A percentile compares a stretch with the other conserved stretches of the same genome.
Conservation (phyloP, 805 yeast species). For the Crinitomyces ghanaensis region DNA sequence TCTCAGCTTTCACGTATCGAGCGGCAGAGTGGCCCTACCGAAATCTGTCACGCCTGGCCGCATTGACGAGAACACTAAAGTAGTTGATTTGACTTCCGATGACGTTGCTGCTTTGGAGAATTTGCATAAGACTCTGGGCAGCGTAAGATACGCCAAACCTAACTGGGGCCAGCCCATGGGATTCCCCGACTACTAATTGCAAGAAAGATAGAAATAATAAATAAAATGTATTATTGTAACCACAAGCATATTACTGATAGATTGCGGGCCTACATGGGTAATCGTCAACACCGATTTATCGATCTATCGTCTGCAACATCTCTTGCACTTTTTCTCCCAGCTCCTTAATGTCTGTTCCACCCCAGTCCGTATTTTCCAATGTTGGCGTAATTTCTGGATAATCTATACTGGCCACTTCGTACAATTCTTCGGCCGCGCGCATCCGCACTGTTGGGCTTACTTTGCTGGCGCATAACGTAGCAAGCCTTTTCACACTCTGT, state of each 20-base stretch:
- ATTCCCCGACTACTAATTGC: slow-evolving; percentile 25
- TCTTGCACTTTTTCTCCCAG: too few species aligned
- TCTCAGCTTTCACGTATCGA: slow-evolving; percentile 50
- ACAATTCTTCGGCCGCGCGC: slow-evolving; percentile 34
- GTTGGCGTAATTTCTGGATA: too few species aligned
- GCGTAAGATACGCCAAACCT: slow-evolving; percentile 18
- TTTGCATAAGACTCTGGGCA: slow-evolving; percentile 22
- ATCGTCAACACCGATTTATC: too few species aligned
- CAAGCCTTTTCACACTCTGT: slow-evolving; percentile 5
- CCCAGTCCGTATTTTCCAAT: too few species aligned
- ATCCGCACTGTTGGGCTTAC: slow-evolving; percentile 26
- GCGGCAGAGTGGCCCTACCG: slow-evolving; percentile 54
- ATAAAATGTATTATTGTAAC: too few species aligned
- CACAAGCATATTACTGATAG: too few species aligned
- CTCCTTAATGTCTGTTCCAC: too few species aligned
- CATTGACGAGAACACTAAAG: slow-evolving; percentile 33
- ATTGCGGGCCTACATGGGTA: too few species aligned
- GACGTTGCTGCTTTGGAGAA: slow-evolving; percentile 30
- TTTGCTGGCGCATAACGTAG: slow-evolving; percentile 27
- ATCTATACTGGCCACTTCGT: slow-evolving; percentile 20
- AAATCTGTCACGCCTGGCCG: slow-evolving; percentile 62
- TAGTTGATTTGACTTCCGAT: slow-evolving; percentile 30
- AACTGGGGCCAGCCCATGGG: slow-evolving; percentile 22
- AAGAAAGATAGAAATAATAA: too few species aligned
- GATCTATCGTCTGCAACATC: too few species aligned